These are phyloP conservation scores for Elasticomyces elasticus DNA, from an alignment of 495 filamentous ascomycete genomes.

Conservation along the genomic window DNA sequence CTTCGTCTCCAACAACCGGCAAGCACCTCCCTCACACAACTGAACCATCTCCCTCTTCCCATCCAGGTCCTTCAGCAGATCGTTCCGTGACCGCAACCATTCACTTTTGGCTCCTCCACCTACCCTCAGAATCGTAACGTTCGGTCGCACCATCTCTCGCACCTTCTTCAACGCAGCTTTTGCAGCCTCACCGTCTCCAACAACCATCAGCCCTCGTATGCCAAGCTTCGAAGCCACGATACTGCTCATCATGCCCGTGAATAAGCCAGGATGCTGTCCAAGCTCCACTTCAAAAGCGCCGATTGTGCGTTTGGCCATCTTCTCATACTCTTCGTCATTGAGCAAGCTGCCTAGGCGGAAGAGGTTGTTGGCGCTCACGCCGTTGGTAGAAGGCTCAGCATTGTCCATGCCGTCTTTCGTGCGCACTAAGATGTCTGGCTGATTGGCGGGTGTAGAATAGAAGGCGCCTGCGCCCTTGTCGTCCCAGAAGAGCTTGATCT, in stretches of 20 bases:
- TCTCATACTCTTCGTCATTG: conserved; percentile 41
- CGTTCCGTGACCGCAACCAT: conserved; percentile 33
- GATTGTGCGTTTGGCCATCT: conserved; percentile 57
- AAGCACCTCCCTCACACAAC: conserved; percentile 33
- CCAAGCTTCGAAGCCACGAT: conserved; percentile 62
- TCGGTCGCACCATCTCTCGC: conserved; percentile 16
- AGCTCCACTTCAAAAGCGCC: conserved; percentile 82
- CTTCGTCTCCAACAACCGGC: conserved; percentile 19
- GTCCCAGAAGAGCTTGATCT: conserved; percentile 37
- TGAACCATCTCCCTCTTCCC: conserved; percentile 27
- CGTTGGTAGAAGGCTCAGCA: conserved; percentile 80
- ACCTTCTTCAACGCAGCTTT: conserved; percentile 22
- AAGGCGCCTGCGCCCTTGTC: conserved; percentile 52
- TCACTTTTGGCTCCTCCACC: conserved; percentile 21
- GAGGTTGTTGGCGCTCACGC: conserved; percentile 71
- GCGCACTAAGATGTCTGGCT: conserved; percentile 69
- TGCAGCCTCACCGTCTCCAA: conserved; percentile 28
- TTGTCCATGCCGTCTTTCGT: conserved; percentile 92
- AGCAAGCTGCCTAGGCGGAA: conserved; percentile 66
- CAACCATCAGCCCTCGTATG: conserved; percentile 36
- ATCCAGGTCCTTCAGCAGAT: conserved; percentile 29
- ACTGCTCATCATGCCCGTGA: conserved; percentile 63
- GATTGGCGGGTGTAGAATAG: conserved; percentile 65
- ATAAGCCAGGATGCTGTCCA: conserved; percentile 83
- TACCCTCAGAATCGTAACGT: conserved; percentile 27